phyloP scores from a whole-genome alignment of 768 basidiomycete species.

The Boletus patriciae region DNA sequence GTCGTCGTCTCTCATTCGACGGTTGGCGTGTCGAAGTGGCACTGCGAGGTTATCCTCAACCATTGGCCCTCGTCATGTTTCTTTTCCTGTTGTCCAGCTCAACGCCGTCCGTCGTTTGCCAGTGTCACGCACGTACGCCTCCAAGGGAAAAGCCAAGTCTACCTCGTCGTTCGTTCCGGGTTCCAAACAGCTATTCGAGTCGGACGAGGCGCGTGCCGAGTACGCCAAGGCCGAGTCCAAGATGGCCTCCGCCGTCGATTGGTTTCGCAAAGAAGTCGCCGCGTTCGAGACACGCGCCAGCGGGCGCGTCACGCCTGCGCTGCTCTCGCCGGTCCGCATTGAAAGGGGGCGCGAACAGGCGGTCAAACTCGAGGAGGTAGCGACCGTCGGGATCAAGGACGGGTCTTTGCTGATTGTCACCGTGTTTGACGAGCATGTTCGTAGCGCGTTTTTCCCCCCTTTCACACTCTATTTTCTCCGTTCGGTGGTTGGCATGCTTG shows the following conservation, averaged over 20 bases:
- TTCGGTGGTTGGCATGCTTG: not conserved
- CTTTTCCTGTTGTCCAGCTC: not conserved
- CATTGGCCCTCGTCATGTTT: not conserved
- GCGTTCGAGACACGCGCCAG: slow-evolving; percentile 66
- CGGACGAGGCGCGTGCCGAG: slow-evolving; percentile 54
- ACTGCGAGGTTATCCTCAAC: not conserved
- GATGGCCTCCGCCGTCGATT: slow-evolving; percentile 67
- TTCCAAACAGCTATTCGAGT: slow-evolving; percentile 60
- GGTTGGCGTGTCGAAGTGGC: not conserved
- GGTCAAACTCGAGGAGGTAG: slow-evolving; percentile 62
- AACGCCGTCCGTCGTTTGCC: not conserved
- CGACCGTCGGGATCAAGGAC: slow-evolving; percentile 79
- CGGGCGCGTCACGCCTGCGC: slow-evolving; percentile 72
- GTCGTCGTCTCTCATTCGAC: slow-evolving; percentile 9
- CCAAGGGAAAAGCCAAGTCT: slow-evolving; percentile 39
- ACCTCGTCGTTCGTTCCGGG: slow-evolving; percentile 65
- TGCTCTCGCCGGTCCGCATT: slow-evolving; percentile 70
- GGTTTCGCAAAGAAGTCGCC: slow-evolving; percentile 78
- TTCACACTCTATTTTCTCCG: slow-evolving; percentile 1
- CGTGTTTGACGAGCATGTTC: slow-evolving; percentile 76
- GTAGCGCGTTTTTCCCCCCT: slow-evolving; percentile 20
- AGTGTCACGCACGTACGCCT: slow-evolving; percentile 27
- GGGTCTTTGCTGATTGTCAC: slow-evolving; percentile 73
- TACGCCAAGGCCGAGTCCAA: slow-evolving; percentile 60
- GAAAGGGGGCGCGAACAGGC: slow-evolving; percentile 40